Base-by-base conservation (phyloP, 257 asterid species). In the Prunella vulgaris region DNA sequence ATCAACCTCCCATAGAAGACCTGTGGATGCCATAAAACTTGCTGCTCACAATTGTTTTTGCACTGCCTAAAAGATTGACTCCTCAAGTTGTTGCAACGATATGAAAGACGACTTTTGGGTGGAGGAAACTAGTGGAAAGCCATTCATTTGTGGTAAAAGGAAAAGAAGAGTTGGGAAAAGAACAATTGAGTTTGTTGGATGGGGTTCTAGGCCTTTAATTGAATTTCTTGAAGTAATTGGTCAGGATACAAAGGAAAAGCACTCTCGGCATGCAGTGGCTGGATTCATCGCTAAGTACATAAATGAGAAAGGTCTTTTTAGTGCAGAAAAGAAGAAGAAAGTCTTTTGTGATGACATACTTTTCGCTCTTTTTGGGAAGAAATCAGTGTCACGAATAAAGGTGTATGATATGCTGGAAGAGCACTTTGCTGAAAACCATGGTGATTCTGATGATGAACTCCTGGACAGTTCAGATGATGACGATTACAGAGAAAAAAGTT, bases 181-280 rank as follows among this genome's bases (percentile, higher is more conserved):
- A 64, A 85, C 58, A 78, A 33, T 86, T 22, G 90, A 88, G 84
- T 93, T 83, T 68, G 44, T 79, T 72, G 85, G 89, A 38, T 93
- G 98, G 99, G 96, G 87, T 10, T 93, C 99, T 42, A 85, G 69
- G 79, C 91, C 85, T 24, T 81, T 93, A 14, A 76, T 88, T 68
- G 96, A 90, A 74, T 93, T 93, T 83, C 95, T 93, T 61, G 85
- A 81, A 49, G 85, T 88, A 59, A 76, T 91, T 74, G 96, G 90
- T 60, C 74, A 78, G 84, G 92, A 91, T 78, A 77, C 96, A 52
- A 71, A 68, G 38, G 79, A 70, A 74, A 56, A 76, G 66, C 79
- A 77, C 70, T 74, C 91, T n/a, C 87, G 74, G 68, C 77, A 71
- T 64, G 97, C 87, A 63, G 90, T 87, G 83, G 79, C 86, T 5